phyloP scores from a whole-genome alignment of 805 yeast species.

The Komagataella pastoris region DNA sequence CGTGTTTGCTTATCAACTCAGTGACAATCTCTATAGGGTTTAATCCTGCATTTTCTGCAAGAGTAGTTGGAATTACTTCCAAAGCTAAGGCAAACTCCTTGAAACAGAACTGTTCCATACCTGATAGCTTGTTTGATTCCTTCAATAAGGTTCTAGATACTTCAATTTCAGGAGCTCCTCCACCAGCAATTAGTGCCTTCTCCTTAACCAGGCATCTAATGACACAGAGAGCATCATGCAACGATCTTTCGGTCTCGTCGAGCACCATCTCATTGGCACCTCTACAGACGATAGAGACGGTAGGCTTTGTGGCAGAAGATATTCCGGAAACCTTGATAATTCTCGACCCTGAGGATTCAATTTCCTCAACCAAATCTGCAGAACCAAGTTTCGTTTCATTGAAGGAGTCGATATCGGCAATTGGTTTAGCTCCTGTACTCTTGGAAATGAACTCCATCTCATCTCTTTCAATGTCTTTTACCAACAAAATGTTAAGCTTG shows the following conservation, averaged over 20 bases:
- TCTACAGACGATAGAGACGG: slow-evolving; percentile 84
- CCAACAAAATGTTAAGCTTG: slow-evolving; percentile 85
- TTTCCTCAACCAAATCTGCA: slow-evolving; percentile 89
- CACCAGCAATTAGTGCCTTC: slow-evolving; percentile 90
- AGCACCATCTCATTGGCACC: slow-evolving; percentile 87
- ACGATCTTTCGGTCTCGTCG: slow-evolving; percentile 94
- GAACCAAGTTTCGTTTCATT: slow-evolving; percentile 85
- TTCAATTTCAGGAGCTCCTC: slow-evolving; percentile 97
- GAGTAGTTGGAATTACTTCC: slow-evolving; percentile 85
- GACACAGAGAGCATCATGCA: slow-evolving; percentile 96
- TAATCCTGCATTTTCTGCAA: slow-evolving; percentile 92
- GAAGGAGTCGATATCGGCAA: slow-evolving; percentile 89
- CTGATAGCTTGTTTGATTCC: slow-evolving; percentile 62
- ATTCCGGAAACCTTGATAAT: slow-evolving; percentile 83
- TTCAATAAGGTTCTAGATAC: slow-evolving; percentile 60
- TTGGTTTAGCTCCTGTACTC: slow-evolving; percentile 88
- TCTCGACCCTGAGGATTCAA: slow-evolving; percentile 78
- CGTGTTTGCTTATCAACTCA: slow-evolving; percentile 84
- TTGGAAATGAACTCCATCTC: slow-evolving; percentile 83
- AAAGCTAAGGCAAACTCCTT: slow-evolving; percentile 85
- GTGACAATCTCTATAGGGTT: slow-evolving; percentile 87
- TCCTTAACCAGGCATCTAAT: slow-evolving; percentile 78
- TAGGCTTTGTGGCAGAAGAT: slow-evolving; percentile 39
- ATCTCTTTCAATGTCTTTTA: slow-evolving; percentile 91
- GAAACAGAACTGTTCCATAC: slow-evolving; percentile 85